Evolutionary conservation across 2,329 filamentous ascomycete species (phyloP).

Genomic region (Chaetomium strumarium): DNA sequence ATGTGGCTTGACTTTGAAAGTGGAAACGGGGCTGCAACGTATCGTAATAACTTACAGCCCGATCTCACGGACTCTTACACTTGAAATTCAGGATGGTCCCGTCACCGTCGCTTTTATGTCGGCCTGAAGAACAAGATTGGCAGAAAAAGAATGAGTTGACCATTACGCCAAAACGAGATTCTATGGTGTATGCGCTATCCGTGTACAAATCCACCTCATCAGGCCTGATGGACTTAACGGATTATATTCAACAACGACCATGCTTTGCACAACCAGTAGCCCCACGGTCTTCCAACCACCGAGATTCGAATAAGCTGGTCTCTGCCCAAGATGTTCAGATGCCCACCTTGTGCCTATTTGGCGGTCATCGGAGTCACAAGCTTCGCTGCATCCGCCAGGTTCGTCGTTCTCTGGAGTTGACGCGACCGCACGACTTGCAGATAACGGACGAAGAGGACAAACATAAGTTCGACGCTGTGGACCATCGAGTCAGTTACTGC

Average conservation of each 20-base stretch:
- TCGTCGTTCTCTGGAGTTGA: conserved; percentile 62
- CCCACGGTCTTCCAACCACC: not conserved
- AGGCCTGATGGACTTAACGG: no score
- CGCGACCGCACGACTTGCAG: conserved; percentile 63
- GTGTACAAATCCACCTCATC: conserved; percentile 6
- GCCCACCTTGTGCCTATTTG: conserved; percentile 24
- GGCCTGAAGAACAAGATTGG: not conserved
- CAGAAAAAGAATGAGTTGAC: not conserved
- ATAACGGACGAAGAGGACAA: conserved; percentile 80
- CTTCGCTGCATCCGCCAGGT: conserved; percentile 57
- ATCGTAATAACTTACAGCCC: no score
- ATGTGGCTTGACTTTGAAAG: no score
- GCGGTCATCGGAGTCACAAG: conserved; percentile 26
- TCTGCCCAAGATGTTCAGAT: not conserved
- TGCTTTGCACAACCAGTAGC: not conserved
- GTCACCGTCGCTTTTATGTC: not conserved
- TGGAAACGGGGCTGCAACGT: not conserved
- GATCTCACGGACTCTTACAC: no score
- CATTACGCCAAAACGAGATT: not conserved
- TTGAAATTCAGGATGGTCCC: no score
- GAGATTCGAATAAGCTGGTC: no score
- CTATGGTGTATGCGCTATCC: conserved; percentile 14
- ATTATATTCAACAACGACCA: not conserved
- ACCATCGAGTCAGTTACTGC: conserved; percentile 12
- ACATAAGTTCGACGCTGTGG: conserved; percentile 77